phyloP scores from a whole-genome alignment of 768 basidiomycete species.

The Panaeolus cyanescens region DNA sequence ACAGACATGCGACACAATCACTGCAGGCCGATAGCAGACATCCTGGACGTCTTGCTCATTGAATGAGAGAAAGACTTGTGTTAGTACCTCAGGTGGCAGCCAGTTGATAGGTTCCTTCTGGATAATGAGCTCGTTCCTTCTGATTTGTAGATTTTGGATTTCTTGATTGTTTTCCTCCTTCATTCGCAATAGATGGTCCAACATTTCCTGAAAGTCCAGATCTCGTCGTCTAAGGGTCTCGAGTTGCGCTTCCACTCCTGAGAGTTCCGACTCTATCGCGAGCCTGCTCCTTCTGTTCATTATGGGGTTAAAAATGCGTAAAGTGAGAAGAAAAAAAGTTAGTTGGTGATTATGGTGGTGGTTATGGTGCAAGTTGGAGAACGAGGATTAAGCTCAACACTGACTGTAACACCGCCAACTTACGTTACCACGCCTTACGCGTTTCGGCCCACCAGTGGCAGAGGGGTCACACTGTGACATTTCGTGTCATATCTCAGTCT shows the following conservation, averaged over 20 bases:
- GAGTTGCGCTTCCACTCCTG: conserved; percentile 39
- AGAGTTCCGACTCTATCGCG: conserved; percentile 37
- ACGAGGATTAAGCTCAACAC: background rate
- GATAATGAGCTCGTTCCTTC: conserved; percentile 33
- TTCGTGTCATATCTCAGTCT: background rate
- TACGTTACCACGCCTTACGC: background rate
- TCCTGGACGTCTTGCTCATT: conserved; percentile 25
- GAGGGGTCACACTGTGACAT: background rate
- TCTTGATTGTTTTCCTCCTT: conserved; percentile 36
- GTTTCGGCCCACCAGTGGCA: background rate
- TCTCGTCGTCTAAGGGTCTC: conserved; percentile 36
- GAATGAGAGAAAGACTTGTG: conserved; percentile 39
- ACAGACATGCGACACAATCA: conserved; percentile 50
- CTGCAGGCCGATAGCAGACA: conserved; percentile 31
- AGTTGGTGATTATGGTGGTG: background rate
- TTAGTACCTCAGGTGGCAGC: conserved; percentile 51
- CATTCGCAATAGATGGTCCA: conserved; percentile 40
- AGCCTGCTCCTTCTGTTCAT: conserved; percentile 27
- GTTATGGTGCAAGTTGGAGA: conserved; percentile 1
- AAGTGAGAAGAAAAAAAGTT: background rate
- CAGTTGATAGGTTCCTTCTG: conserved; percentile 49
- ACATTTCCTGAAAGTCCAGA: conserved; percentile 38
- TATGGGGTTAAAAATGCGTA: background rate
- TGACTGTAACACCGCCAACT: background rate
- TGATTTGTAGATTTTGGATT: conserved; percentile 28